Conservation (phyloP, 2,329 filamentous ascomycete species). For the Parastagonospora nodorum region DNA sequence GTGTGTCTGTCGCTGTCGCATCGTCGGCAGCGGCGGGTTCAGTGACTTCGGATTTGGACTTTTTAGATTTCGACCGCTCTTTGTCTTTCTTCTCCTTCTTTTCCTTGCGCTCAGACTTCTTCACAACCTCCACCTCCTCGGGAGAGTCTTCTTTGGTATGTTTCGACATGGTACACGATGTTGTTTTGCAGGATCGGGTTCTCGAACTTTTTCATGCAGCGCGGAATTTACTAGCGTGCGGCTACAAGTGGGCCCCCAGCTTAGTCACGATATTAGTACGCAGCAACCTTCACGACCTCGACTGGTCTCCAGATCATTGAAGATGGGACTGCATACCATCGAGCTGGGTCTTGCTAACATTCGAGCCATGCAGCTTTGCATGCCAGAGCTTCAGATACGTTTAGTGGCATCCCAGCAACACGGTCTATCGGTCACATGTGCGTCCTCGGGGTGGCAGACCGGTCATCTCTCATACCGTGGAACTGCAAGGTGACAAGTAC, state of each 20-base stretch:
- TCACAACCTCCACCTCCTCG: slow-evolving; percentile 9
- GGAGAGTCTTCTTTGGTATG: slow-evolving; percentile 6
- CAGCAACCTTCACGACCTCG: background rate
- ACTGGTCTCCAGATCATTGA: background rate
- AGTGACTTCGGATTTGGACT: slow-evolving; percentile 15
- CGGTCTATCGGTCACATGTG: no score
- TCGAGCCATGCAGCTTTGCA: no score
- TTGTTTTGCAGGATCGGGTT: background rate
- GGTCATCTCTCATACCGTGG: no score
- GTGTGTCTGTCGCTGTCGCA: slow-evolving; percentile 13
- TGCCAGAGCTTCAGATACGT: no score
- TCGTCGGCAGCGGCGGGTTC: slow-evolving; percentile 12
- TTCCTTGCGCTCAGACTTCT: slow-evolving; percentile 29
- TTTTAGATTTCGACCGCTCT: slow-evolving; percentile 27
- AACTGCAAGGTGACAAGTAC: no score
- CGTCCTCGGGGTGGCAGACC: no score
- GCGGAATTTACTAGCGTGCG: slow-evolving; percentile 16
- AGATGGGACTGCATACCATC: no score
- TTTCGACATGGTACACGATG: slow-evolving; percentile 15
- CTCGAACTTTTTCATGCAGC: slow-evolving; percentile 24
- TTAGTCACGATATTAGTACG: slow-evolving; percentile 18
- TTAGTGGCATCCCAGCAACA: no score
- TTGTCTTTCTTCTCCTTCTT: slow-evolving; percentile 31
- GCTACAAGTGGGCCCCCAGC: slow-evolving; percentile 9
- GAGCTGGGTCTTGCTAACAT: no score